These are phyloP conservation scores for Arctium lappa DNA, from an alignment of 129 eudicot species.

Conservation along the genomic window DNA sequence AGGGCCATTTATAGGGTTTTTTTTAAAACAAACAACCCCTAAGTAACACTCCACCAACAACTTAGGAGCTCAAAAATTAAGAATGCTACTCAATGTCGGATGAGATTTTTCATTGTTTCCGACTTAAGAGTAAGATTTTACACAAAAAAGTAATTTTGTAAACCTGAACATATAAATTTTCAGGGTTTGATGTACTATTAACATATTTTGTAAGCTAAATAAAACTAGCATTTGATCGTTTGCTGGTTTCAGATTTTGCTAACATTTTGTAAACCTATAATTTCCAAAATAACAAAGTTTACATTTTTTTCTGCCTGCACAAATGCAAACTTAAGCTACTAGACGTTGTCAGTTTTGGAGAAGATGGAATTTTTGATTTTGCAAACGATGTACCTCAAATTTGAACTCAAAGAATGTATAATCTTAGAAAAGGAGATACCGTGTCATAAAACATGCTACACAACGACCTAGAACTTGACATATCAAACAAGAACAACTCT, in stretches of 20 bases:
- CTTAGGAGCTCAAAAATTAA: not conserved
- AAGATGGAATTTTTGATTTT: not conserved
- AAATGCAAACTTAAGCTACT: constrained; percentile 1
- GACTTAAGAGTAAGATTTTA: not conserved
- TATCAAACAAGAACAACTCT: not conserved
- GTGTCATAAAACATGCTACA: not conserved
- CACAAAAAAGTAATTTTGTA: not conserved
- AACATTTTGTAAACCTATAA: not conserved
- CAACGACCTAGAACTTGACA: constrained; percentile 1
- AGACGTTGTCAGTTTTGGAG: not conserved
- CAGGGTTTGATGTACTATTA: not conserved
- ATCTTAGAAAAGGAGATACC: not conserved
- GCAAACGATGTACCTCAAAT: not conserved
- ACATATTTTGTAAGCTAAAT: not conserved
- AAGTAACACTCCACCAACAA: not conserved
- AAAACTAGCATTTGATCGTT: not conserved
- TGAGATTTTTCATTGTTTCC: not conserved
- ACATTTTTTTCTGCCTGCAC: not conserved
- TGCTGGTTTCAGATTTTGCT: not conserved
- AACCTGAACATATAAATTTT: not conserved
- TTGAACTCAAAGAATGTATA: not conserved
- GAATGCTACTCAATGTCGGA: not conserved
- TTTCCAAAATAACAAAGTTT: not conserved
- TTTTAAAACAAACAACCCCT: too few species aligned
- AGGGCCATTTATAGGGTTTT: too few species aligned